These are phyloP conservation scores for Gentiana macrophylla DNA, from an alignment of 257 asterid genomes.

Conservation along the genomic window DNA sequence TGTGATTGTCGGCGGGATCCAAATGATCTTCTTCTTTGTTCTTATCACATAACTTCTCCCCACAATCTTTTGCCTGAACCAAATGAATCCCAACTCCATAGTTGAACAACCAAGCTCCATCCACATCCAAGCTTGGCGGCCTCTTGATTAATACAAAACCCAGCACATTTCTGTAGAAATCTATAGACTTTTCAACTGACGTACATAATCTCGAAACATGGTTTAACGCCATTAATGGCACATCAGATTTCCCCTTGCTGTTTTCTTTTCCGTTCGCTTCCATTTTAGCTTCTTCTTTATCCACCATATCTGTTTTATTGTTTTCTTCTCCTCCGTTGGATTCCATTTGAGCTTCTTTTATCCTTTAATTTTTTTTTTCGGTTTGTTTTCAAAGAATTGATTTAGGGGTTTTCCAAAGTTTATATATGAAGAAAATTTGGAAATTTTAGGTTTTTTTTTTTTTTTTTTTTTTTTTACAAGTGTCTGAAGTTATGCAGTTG, in stretches of 20 bases:
- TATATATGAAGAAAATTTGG: too few relatives aligned
- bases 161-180: slow-evolving; percentile 48
- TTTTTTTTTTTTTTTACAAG: too few relatives aligned
- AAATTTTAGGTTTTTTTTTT: too few relatives aligned
- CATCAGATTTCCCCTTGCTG: background rate
- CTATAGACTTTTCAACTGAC: slow-evolving; percentile 35
- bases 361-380: too few relatives aligned
- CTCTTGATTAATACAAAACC: slow-evolving; percentile 51
- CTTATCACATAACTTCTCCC: slow-evolving; percentile 23
- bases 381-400: too few relatives aligned
- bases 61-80: slow-evolving; percentile 32
- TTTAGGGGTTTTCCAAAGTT: too few relatives aligned
- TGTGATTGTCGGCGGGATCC: too few relatives aligned
- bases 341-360: too few relatives aligned
- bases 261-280: background rate
- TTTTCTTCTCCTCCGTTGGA: too few relatives aligned
- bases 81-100: slow-evolving; percentile 73
- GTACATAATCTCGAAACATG: slow-evolving; percentile 63
- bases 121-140: slow-evolving; percentile 53
- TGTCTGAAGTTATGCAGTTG: too few relatives aligned
- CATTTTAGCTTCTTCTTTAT: background rate
- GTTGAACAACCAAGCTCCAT: slow-evolving; percentile 84
- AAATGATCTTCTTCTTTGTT: too few relatives aligned
- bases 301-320: background rate
- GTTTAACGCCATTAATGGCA: slow-evolving; percentile 58